Conservation (phyloP, 192 early-diverging fungal species). For the Umbelopsis isabellina region DNA sequence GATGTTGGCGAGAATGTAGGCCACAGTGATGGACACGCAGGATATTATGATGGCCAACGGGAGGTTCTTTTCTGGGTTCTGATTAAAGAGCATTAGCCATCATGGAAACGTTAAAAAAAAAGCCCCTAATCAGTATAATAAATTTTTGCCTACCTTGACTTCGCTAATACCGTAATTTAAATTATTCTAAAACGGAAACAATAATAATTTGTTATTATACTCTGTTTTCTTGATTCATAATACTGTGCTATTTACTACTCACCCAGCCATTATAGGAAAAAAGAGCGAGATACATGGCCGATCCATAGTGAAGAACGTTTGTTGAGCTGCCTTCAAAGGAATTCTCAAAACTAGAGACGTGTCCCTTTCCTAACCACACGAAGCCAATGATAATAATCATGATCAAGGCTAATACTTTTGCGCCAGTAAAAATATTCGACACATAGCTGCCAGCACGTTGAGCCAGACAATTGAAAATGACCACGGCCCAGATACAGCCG, state of each 20-base stretch:
- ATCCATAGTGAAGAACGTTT: constrained; percentile 64
- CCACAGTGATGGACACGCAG: constrained; percentile 62
- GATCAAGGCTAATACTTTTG: constrained; percentile 72
- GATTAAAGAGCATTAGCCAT: not conserved
- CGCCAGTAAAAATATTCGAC: constrained; percentile 68
- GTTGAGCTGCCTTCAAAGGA: constrained; percentile 56
- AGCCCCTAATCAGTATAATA: not conserved
- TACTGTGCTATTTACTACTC: not conserved
- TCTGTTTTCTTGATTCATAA: not conserved
- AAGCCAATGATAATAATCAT: constrained; percentile 72
- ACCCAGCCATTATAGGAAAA: constrained; percentile 64
- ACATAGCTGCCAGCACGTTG: constrained; percentile 52
- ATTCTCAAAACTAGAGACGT: constrained; percentile 48
- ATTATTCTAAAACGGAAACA: constrained; percentile 51
- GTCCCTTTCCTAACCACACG: constrained; percentile 63
- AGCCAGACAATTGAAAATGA: constrained; percentile 48
- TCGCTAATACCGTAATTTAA: constrained; percentile 80
- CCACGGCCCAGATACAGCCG: constrained; percentile 35
- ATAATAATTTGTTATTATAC: constrained; percentile 27
- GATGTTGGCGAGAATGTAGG: constrained; percentile 80
- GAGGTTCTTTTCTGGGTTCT: constrained; percentile 68
- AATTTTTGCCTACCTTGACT: constrained; percentile 55
- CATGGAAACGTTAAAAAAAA: not conserved
- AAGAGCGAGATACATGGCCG: constrained; percentile 67
- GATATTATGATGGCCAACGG: constrained; percentile 74